phyloP scores from a whole-genome alignment of 2,329 filamentous ascomycete species.

The Apiospora kogelbergensis region DNA sequence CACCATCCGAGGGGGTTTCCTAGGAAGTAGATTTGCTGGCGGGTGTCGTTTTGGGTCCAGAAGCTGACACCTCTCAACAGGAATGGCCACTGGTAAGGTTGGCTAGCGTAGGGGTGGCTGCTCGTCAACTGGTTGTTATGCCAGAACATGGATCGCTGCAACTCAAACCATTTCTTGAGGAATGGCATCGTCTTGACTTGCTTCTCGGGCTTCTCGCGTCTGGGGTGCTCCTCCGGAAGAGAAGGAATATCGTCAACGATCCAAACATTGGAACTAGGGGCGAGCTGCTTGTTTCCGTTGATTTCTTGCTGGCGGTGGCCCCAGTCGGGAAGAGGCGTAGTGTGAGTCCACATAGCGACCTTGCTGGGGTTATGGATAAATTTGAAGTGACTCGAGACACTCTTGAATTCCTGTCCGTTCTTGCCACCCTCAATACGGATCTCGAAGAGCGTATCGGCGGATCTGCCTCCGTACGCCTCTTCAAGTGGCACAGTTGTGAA shows the following conservation, averaged over 20 bases:
- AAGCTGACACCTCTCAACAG: constrained; percentile 95
- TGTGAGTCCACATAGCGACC: constrained; percentile 99
- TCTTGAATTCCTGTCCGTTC: constrained; percentile 79
- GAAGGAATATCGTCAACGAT: constrained; percentile 89
- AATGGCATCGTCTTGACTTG: constrained; percentile 85
- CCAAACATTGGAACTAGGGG: constrained; percentile 91
- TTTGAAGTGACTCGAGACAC: constrained; percentile 91
- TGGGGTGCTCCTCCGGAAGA: constrained; percentile 67
- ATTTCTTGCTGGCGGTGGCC: constrained; percentile 97
- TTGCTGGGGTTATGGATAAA: constrained; percentile 91
- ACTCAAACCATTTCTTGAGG: constrained; percentile 90
- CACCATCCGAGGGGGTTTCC: constrained; percentile 98
- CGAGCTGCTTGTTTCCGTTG: constrained; percentile 96
- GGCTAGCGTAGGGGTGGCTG: constrained; percentile 92
- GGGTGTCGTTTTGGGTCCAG: constrained; percentile 96
- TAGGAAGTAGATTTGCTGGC: constrained; percentile 97
- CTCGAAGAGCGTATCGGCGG: constrained; percentile 91
- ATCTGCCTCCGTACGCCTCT: constrained; percentile 70
- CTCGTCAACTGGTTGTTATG: constrained; percentile 98
- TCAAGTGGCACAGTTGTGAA: constrained; percentile 81
- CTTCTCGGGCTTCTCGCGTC: constrained; percentile 72
- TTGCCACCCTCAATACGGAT: constrained; percentile 88
- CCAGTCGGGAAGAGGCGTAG: constrained; percentile 94
- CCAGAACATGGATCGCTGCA: constrained; percentile 98
- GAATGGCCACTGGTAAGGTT: constrained; percentile 98